Evolutionary conservation across 139 green algal species (phyloP).

Genomic region (Asterochloris sp.): DNA sequence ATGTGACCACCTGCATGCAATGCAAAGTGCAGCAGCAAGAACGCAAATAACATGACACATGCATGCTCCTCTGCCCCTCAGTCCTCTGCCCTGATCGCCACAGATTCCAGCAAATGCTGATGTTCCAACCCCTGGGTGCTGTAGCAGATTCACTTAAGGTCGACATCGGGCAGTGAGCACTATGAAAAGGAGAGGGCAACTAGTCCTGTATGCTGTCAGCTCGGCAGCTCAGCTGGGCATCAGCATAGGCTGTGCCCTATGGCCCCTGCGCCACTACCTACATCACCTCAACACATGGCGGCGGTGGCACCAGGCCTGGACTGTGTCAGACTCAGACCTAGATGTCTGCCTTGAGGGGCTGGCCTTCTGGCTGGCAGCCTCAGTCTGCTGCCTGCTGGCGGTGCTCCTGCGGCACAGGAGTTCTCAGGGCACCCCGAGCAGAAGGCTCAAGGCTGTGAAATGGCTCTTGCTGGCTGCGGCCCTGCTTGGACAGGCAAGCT

Average conservation of each 20-base stretch:
- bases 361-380: constrained; percentile 13
- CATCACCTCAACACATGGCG: neutral
- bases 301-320: constrained; percentile 31
- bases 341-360: constrained; percentile 45
- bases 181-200: too few species aligned
- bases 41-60: too few species aligned
- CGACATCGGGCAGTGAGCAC: too few species aligned
- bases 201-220: neutral
- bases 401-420: neutral
- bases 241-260: constrained; percentile 25
- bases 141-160: too few species aligned
- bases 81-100: too few species aligned
- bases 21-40: too few species aligned
- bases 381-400: neutral
- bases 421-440: neutral
- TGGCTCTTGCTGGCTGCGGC: neutral
- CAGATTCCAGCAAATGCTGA: too few species aligned
- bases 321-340: constrained; percentile 43
- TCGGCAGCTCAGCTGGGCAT: neutral
- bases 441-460: neutral
- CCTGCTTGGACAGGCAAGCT: neutral
- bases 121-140: too few species aligned
- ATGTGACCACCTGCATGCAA: too few species aligned
- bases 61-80: too few species aligned
- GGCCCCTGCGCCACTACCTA: constrained; percentile 32